These are phyloP conservation scores for Aspergillus mulundensis DNA, from an alignment of 495 filamentous ascomycete genomes.

Conservation along the genomic window DNA sequence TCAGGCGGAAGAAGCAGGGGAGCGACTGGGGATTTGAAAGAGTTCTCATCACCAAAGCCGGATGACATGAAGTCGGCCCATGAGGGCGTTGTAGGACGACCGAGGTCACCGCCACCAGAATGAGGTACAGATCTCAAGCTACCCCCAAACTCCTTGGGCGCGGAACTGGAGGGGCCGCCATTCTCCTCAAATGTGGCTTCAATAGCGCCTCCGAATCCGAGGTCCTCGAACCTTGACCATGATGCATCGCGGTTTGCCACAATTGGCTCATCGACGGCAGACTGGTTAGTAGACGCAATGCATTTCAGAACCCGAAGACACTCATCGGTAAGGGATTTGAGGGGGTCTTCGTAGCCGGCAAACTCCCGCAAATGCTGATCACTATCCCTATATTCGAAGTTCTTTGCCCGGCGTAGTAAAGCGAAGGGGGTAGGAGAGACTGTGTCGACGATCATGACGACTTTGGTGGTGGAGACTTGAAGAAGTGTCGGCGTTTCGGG, in stretches of 20 bases:
- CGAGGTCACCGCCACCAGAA: conserved; percentile 58
- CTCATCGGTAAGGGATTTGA: conserved; percentile 85
- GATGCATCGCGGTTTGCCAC: conserved; percentile 76
- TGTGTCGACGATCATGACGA: conserved; percentile 94
- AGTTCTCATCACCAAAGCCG: conserved; percentile 76
- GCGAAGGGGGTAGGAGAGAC: conserved; percentile 95
- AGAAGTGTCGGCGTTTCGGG: conserved; percentile 74
- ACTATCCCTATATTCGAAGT: conserved; percentile 91
- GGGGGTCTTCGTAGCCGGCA: conserved; percentile 83
- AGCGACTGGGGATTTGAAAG: conserved; percentile 44
- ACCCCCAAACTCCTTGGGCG: conserved; percentile 24
- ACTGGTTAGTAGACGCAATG: conserved; percentile 86
- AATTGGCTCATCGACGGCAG: conserved; percentile 61
- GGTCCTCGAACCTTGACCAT: conserved; percentile 95
- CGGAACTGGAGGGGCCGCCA: conserved; percentile 30
- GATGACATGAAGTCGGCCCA: conserved; percentile 97
- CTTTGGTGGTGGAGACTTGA: conserved; percentile 76
- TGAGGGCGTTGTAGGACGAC: conserved; percentile 88
- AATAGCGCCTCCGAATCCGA: conserved; percentile 80
- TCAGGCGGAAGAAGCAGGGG: conserved; percentile 80
- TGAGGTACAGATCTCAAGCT: conserved; percentile 57
- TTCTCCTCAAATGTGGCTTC: conserved; percentile 66
- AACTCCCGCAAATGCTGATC: conserved; percentile 79
- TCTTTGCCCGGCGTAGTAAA: conserved; percentile 82
- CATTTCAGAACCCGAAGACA: conserved; percentile 84